phyloP scores from a whole-genome alignment of 257 asterid genomes.

The Solanum megistacrolobum region DNA sequence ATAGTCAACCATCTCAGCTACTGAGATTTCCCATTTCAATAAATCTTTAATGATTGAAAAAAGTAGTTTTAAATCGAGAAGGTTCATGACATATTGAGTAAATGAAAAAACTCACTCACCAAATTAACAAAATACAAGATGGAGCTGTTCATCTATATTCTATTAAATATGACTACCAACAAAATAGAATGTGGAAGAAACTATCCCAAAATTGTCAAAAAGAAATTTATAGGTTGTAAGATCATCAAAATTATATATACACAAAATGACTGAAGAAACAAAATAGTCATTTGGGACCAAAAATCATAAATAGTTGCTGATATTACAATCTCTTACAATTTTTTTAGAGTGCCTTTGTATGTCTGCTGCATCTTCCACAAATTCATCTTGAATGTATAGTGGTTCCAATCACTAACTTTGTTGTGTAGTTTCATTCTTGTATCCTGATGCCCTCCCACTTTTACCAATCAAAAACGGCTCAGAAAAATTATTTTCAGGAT shows the following conservation, averaged over 20 bases:
- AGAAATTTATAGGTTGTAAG: not conserved
- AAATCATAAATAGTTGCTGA: not conserved
- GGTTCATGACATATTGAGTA: not conserved
- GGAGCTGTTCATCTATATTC: not conserved
- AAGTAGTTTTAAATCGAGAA: not conserved
- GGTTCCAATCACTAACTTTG: not conserved
- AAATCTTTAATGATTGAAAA: not conserved
- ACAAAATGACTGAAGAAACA: not conserved
- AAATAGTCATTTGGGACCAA: not conserved
- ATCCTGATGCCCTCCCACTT: conserved; percentile 86
- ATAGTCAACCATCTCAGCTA: not conserved
- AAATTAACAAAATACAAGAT: not conserved
- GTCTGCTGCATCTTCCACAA: not conserved
- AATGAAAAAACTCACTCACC: not conserved
- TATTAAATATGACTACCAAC: not conserved
- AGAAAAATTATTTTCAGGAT: conserved; percentile 17
- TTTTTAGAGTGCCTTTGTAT: not conserved
- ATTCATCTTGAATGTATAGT: not conserved
- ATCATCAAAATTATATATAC: not conserved
- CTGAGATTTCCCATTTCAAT: accelerated
- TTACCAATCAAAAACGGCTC: conserved; percentile 58
- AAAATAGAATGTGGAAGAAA: not conserved
- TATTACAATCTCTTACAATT: not conserved
- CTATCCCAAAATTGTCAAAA: not conserved
- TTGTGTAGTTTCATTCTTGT: conserved; percentile 33